Base-by-base conservation (phyloP, 345 rosid genomes). In the Balakata baccata region DNA sequence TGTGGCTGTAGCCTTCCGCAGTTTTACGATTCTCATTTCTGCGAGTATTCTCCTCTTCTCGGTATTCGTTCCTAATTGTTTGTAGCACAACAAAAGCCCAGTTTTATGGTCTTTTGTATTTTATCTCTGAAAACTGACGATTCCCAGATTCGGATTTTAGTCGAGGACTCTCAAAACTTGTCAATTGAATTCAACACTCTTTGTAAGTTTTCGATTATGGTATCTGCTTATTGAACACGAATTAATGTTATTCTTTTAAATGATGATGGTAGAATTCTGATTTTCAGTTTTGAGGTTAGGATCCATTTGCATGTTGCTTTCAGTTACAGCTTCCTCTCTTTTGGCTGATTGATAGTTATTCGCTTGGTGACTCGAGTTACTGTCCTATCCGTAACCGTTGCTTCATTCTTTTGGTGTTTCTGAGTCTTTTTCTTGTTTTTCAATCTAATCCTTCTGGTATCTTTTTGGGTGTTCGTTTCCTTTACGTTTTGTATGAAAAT, bases 1-100 rank as follows among this genome's bases (percentile, higher is more conserved):
- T 7, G 39, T 22, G 49, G 34, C 39, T 54, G 12, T 71, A 79
- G 80, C 86, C 78, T 45, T 82, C 76, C 73, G 80, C 61, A 9
- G 53, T 45, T 20, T 69, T 39, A 50, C 65, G 52, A 45, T 50
- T 69, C 17, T 20, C 38, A 22, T 12, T 74, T 64, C 23, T 65
- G 16, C 47, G 13, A 47, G 14, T 52, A 66, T 10, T 13, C 47
- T 45, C 22, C 6, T 43, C 46, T 61, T 50, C 57, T 34, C 25
- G 4, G 12, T 18, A 65, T 22, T 53, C 11, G 25, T 23, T 22
- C 2, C 17, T 41, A 1, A 14, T 9, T 2, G 18, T 3, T 50
- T 7, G 11, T 75, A 18, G 20, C 50, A 17, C 11, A 20, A 10
- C 47, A 17, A 29, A 38, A 12, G 34, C 45, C 54, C 13, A 1